These are phyloP conservation scores for Hysterangium stoloniferum DNA, from an alignment of 768 basidiomycete species.

Conservation along the genomic window DNA sequence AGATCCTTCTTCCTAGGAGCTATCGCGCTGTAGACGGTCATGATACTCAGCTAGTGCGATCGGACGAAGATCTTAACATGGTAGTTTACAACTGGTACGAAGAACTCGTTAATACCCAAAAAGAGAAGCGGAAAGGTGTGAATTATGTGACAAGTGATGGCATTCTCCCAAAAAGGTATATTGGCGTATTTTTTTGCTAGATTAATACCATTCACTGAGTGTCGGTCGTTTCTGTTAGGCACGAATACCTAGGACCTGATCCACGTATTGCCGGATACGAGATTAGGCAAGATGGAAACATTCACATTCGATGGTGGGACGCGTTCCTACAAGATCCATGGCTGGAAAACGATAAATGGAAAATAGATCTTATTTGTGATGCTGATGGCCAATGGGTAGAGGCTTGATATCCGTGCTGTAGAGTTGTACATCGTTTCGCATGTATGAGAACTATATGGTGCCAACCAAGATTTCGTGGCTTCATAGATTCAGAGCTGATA, in stretches of 20 bases:
- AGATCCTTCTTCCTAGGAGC: conserved; percentile 33
- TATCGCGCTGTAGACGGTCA: conserved; percentile 30
- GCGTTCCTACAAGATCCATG: conserved; percentile 36
- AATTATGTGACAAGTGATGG: conserved; percentile 32
- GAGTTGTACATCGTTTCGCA: too few relatives aligned
- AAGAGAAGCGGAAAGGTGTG: conserved; percentile 17
- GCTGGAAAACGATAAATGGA: conserved; percentile 36
- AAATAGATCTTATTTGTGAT: conserved; percentile 27
- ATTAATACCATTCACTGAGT: conserved; percentile 7
- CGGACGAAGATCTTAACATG: conserved; percentile 32
- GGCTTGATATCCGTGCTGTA: too few relatives aligned
- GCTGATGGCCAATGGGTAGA: conserved; percentile 33
- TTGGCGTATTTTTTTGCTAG: neutral
- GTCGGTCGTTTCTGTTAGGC: conserved; percentile 21
- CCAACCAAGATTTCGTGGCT: too few relatives aligned
- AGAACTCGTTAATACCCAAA: conserved; percentile 16
- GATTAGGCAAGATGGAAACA: conserved; percentile 29
- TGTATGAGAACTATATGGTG: too few relatives aligned
- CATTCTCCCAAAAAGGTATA: conserved; percentile 26
- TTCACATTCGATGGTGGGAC: conserved; percentile 39
- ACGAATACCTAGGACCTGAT: conserved; percentile 38
- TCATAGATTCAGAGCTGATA: too few relatives aligned
- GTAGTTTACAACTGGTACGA: conserved; percentile 26
- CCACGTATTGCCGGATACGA: conserved; percentile 36
- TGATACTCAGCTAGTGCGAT: conserved; percentile 25